phyloP scores from a whole-genome alignment of 2,329 filamentous ascomycete genomes.

The Tricladium varicosporioides region DNA sequence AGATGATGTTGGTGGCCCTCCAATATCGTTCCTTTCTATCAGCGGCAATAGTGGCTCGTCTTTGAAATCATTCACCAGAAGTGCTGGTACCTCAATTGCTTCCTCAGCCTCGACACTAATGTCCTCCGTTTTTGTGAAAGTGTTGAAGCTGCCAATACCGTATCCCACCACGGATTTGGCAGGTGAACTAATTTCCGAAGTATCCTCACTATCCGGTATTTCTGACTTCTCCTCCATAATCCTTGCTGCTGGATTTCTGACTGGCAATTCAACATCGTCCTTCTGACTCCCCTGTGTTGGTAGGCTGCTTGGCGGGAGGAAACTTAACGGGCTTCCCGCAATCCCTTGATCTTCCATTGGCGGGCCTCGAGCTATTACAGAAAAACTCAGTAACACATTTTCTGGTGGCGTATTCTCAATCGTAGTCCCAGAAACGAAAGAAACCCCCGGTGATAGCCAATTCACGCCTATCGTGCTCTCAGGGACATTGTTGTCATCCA shows the following conservation, averaged over 20 bases:
- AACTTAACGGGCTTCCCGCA: not conserved
- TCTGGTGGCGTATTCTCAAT: conserved; percentile 1
- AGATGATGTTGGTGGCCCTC: too few relatives aligned
- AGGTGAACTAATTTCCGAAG: not conserved
- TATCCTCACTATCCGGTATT: conserved; percentile 15
- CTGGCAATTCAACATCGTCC: not conserved
- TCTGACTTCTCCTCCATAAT: conserved; percentile 3
- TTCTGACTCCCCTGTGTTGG: not conserved
- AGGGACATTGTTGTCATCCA: not conserved
- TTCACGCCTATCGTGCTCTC: not conserved
- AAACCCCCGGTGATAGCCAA: not conserved
- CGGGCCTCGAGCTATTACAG: not conserved
- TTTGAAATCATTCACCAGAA: too few relatives aligned
- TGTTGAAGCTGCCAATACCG: not conserved
- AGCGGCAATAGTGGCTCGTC: too few relatives aligned
- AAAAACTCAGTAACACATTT: not conserved
- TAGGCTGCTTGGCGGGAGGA: not conserved
- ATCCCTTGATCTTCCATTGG: not conserved
- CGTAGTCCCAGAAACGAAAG: not conserved
- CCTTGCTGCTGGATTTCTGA: not conserved
- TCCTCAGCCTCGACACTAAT: not conserved
- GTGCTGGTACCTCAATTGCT: too few relatives aligned
- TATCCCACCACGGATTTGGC: not conserved
- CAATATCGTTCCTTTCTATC: too few relatives aligned
- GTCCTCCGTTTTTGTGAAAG: not conserved